Evolutionary conservation across 192 early-diverging fungal species (phyloP).

Genomic region (Entomortierella beljakovae): DNA sequence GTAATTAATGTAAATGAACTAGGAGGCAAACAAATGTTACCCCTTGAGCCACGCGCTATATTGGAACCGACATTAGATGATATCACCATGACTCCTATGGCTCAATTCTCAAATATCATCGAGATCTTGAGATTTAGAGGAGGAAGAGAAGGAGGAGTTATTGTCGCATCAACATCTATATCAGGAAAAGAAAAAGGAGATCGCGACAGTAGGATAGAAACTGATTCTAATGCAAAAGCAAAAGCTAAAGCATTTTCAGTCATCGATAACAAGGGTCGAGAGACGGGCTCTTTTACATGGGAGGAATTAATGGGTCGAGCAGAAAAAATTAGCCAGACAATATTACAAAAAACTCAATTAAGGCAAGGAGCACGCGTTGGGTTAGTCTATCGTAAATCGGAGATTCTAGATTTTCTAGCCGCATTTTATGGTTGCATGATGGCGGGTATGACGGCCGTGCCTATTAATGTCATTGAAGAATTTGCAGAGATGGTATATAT

Average conservation of each 20-base stretch:
- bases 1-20: constrained; percentile 40
- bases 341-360: constrained; percentile 67
- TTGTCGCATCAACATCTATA: background rate
- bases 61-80: constrained; percentile 31
- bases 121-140: constrained; percentile 13
- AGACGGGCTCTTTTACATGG: constrained; percentile 73
- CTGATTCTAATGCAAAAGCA: background rate
- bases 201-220: too few species aligned
- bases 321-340: constrained; percentile 70
- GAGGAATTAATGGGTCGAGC: constrained; percentile 71
- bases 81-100: background rate
- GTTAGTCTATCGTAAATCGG: constrained; percentile 80
- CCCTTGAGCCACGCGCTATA: constrained; percentile 60
- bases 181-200: background rate
- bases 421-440: constrained; percentile 82
- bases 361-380: constrained; percentile 72
- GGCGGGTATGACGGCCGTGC: constrained; percentile 84
- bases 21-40: constrained; percentile 62
- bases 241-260: constrained; percentile 55
- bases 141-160: background rate
- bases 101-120: constrained; percentile 1
- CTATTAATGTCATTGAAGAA: constrained; percentile 81
- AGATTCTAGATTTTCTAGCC: constrained; percentile 81
- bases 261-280: constrained; percentile 69
- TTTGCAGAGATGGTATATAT: constrained; percentile 79